Conservation (phyloP, 2,329 filamentous ascomycete genomes). For the Curvularia lunata region DNA sequence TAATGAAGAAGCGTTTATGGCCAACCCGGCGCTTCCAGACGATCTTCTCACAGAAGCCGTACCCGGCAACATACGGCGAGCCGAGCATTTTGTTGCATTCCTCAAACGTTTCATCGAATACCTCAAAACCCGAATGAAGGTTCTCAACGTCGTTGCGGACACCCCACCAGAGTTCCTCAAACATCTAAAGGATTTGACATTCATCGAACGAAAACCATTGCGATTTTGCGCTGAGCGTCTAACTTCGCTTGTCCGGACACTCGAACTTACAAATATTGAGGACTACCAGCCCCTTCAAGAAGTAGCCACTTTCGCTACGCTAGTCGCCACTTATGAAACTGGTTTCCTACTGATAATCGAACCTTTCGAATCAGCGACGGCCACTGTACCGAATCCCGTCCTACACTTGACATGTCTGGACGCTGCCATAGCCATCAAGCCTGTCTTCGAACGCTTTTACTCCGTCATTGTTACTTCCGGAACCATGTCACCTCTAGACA, state of each 20-base stretch:
- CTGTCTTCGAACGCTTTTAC: constrained; percentile 95
- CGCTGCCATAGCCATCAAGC: constrained; percentile 96
- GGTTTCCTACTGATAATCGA: constrained; percentile 97
- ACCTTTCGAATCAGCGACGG: constrained; percentile 93
- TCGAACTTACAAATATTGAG: constrained; percentile 96
- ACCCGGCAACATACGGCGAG: constrained; percentile 92
- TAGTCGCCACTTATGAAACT: constrained; percentile 95
- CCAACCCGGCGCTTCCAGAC: constrained; percentile 91
- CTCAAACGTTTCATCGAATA: constrained; percentile 98
- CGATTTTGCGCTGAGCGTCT: constrained; percentile 93
- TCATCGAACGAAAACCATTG: constrained; percentile 95
- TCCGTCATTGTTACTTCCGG: constrained; percentile 99
- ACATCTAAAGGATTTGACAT: constrained; percentile 93
- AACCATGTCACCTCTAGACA: constrained; percentile 94
- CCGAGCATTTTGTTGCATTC: constrained; percentile 95
- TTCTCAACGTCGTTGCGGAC: constrained; percentile 95
- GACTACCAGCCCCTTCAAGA: constrained; percentile 97
- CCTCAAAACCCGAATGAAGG: constrained; percentile 97
- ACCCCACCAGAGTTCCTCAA: constrained; percentile 92
- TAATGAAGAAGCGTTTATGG: constrained; percentile 95
- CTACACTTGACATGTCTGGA: constrained; percentile 96
- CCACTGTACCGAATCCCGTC: constrained; percentile 95
- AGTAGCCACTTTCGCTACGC: constrained; percentile 94
- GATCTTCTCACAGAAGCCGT: constrained; percentile 95
- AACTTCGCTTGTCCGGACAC: constrained; percentile 89